A percentile compares a stretch with the other conserved stretches of the same genome.
These are phyloP conservation scores for Fusarium xylarioides DNA, from an alignment of 2,329 filamentous ascomycete genomes.

Conservation along the genomic window DNA sequence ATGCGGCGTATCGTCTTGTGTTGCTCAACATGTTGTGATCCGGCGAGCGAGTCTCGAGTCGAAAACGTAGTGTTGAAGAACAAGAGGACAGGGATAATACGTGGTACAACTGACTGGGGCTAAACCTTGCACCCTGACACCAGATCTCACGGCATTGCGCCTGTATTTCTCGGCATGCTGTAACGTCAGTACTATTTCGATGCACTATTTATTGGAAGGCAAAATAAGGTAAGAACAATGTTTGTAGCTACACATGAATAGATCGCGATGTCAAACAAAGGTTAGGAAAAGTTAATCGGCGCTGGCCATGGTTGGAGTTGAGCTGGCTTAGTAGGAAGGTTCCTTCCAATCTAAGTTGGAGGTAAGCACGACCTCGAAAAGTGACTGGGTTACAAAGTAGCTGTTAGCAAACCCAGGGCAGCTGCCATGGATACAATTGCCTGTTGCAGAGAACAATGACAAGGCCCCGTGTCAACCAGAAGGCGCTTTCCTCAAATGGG, in stretches of 20 bases:
- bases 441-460: not conserved
- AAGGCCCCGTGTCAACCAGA: not conserved
- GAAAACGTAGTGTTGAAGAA: slow-evolving; percentile 16
- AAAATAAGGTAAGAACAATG: not conserved
- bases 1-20: slow-evolving; percentile 39
- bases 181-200: slow-evolving; percentile 14
- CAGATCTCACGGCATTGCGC: slow-evolving; percentile 43
- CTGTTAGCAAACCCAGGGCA: not conserved
- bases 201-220: not conserved
- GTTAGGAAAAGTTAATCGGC: not conserved
- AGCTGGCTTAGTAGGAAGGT: not conserved
- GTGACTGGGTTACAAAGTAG: not conserved
- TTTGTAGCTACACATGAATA: not conserved
- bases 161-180: slow-evolving; percentile 33
- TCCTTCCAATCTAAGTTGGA: not conserved
- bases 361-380: not conserved
- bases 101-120: slow-evolving; percentile 32
- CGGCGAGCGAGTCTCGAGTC: slow-evolving; percentile 21
- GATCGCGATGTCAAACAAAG: not conserved
- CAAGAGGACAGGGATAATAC: slow-evolving; percentile 18
- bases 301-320: not conserved
- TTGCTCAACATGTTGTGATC: slow-evolving; percentile 25
- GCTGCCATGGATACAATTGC: not conserved
- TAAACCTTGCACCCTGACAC: slow-evolving; percentile 38
- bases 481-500: not conserved